phyloP scores from a whole-genome alignment of 768 basidiomycete species.

The Kwoniella botswanensis region DNA sequence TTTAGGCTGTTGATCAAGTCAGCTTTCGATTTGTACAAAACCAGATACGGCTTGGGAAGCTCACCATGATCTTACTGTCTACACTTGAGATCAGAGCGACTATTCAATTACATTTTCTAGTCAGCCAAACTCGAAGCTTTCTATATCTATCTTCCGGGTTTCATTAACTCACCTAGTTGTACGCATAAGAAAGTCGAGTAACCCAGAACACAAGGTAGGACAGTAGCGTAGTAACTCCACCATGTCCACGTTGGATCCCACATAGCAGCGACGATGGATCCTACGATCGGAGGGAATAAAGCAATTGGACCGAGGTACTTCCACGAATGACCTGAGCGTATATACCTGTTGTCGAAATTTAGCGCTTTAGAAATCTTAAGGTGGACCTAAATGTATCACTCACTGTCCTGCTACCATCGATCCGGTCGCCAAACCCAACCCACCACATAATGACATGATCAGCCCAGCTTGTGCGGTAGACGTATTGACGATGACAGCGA shows the following conservation, averaged over 20 bases:
- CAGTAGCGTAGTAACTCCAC: constrained; percentile 47
- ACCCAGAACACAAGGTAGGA: constrained; percentile 51
- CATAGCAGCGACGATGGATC: constrained; percentile 37
- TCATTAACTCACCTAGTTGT: constrained; percentile 42
- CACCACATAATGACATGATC: constrained; percentile 50
- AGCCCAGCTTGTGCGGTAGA: constrained; percentile 53
- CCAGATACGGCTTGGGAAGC: constrained; percentile 3
- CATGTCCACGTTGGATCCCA: constrained; percentile 47
- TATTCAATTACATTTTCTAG: not conserved
- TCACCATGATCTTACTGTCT: constrained; percentile 53
- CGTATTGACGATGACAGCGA: constrained; percentile 53
- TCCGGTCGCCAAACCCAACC: constrained; percentile 51
- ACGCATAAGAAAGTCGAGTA: constrained; percentile 55
- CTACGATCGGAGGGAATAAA: constrained; percentile 42
- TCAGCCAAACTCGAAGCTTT: constrained; percentile 2
- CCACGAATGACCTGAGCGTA: constrained; percentile 49
- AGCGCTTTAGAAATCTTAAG: not conserved
- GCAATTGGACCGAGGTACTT: constrained; percentile 40
- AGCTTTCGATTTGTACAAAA: not conserved
- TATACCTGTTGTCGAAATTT: constrained; percentile 33
- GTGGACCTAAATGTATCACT: constrained; percentile 19
- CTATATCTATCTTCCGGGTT: not conserved
- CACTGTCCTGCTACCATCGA: constrained; percentile 54
- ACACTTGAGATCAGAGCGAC: constrained; percentile 54
- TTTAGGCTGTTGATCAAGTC: constrained; percentile 42